Evolutionary conservation across 352 stramenopile genomes (phyloP).

Genomic region (Pythium angustatum): DNA sequence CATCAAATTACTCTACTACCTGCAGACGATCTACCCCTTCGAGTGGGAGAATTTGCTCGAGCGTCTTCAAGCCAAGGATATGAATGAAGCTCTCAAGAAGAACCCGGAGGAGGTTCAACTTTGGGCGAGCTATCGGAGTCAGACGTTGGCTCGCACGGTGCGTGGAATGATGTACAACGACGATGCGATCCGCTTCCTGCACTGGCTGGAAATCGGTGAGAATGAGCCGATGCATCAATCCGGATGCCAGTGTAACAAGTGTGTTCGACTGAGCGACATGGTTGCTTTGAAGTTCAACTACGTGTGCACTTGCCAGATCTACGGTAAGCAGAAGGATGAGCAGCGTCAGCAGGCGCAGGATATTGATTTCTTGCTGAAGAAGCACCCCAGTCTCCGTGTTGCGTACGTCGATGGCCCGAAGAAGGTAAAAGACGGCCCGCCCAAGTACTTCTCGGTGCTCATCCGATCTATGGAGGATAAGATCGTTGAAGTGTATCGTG

Average conservation of each 20-base stretch:
- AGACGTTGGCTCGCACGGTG: conserved; percentile 80
- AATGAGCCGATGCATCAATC: conserved; percentile 86
- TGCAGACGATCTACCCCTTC: conserved; percentile 88
- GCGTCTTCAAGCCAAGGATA: conserved; percentile 74
- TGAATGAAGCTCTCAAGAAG: conserved; percentile 85
- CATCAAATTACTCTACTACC: conserved; percentile 97
- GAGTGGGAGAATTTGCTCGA: conserved; percentile 88
- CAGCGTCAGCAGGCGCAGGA: conserved; percentile 68
- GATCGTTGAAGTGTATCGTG: conserved; percentile 81
- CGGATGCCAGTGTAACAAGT: conserved; percentile 84
- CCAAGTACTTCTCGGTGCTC: conserved; percentile 84
- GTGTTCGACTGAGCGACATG: conserved; percentile 80
- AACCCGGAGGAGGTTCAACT: conserved; percentile 77
- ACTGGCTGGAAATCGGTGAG: conserved; percentile 87
- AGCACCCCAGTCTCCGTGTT: conserved; percentile 74
- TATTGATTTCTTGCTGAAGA: conserved; percentile 75
- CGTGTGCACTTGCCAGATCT: conserved; percentile 88
- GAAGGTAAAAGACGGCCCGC: conserved; percentile 85
- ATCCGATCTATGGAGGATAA: conserved; percentile 72
- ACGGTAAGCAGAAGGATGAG: conserved; percentile 85
- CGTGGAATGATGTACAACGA: conserved; percentile 91
- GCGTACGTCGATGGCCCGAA: conserved; percentile 87
- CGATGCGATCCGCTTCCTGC: conserved; percentile 81
- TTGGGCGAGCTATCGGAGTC: conserved; percentile 86
- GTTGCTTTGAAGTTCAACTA: conserved; percentile 91